Percentiles rank a stretch among this genome's conserved stretches.
These are phyloP conservation scores for Tetrahymena malaccensis DNA, from an alignment of 73 alveolate genomes.

Conservation along the genomic window DNA sequence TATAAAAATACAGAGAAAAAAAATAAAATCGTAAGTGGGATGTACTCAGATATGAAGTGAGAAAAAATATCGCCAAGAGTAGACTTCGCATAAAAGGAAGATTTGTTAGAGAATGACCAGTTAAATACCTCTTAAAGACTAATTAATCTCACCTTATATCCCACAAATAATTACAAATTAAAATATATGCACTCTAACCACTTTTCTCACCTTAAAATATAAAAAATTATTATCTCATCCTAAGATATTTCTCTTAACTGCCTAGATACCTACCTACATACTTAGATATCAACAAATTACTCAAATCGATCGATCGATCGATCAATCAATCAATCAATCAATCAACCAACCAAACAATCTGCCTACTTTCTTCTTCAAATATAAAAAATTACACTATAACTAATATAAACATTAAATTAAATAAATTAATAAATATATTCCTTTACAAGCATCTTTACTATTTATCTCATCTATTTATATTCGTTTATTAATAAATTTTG, in stretches of 20 bases:
- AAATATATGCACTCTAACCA: not conserved
- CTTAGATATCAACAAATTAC: too few species aligned
- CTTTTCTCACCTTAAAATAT: not conserved
- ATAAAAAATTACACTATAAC: too few species aligned
- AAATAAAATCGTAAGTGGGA: not conserved
- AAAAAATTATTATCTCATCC: not conserved
- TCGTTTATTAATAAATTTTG: too few species aligned
- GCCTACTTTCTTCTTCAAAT: not conserved
- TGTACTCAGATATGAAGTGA: not conserved
- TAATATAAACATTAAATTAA: too few species aligned
- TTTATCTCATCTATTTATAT: not conserved
- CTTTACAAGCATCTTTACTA: not conserved
- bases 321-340: too few species aligned
- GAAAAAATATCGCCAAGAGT: not conserved
- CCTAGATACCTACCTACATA: too few species aligned
- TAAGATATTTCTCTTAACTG: not conserved
- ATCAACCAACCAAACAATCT: not conserved
- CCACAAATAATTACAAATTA: too few species aligned
- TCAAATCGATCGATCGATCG: too few species aligned
- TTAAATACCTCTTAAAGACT: not conserved
- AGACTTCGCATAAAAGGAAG: not conserved
- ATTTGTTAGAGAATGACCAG: not conserved
- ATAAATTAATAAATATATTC: too few species aligned
- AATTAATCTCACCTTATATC: not conserved
- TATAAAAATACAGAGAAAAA: not conserved